Evolutionary conservation across 2,329 filamentous ascomycete genomes (phyloP).

Genomic region (Aspergillus melleus): DNA sequence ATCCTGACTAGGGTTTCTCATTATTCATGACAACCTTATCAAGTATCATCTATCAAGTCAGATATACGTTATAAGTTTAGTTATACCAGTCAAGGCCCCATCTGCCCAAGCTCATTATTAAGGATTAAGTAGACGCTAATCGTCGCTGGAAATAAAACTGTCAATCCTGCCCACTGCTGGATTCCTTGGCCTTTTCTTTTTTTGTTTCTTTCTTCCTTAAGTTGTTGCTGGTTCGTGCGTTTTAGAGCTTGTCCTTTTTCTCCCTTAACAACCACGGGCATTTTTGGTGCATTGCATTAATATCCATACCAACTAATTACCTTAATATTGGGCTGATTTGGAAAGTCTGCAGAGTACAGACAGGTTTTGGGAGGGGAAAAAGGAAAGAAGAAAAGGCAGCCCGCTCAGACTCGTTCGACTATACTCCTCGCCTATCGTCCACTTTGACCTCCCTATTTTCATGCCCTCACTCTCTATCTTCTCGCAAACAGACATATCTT

Average conservation of each 20-base stretch:
- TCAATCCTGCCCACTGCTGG: constrained; percentile 2
- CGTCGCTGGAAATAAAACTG: constrained; percentile 9
- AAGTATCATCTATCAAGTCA: not conserved
- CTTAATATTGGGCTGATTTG: not conserved
- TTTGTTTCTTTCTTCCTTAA: not conserved
- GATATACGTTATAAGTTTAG: not conserved
- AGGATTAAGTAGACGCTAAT: not conserved
- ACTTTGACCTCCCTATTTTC: not conserved
- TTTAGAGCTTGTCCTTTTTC: not conserved
- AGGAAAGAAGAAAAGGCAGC: not conserved
- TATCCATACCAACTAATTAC: not conserved
- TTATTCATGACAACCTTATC: not conserved
- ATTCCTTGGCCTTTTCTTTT: constrained; percentile 1
- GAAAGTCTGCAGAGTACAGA: too few relatives aligned
- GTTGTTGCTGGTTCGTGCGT: not conserved
- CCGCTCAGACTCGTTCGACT: not conserved
- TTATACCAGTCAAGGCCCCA: constrained; percentile 11
- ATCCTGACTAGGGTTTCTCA: too few relatives aligned
- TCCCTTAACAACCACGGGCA: not conserved
- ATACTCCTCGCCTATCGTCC: not conserved
- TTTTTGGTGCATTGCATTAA: not conserved
- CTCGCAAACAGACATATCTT: not conserved
- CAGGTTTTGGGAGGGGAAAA: not conserved
- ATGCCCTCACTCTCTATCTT: not conserved
- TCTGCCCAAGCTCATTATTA: constrained; percentile 8